phyloP scores from a whole-genome alignment of 805 yeast species.

The Henningerozyma blattae region DNA sequence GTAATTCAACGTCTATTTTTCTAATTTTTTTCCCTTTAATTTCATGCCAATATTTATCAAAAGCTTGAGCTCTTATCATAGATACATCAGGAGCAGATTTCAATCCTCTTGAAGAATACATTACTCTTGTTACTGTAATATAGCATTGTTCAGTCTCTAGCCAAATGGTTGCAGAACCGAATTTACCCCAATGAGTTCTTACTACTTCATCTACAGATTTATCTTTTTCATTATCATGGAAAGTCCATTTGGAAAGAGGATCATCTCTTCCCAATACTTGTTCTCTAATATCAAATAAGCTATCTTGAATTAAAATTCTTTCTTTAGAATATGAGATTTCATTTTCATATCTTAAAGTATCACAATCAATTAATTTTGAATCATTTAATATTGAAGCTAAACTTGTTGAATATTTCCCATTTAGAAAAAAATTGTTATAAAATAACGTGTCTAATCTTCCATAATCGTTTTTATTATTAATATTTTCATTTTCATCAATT shows the following conservation, averaged over 20 bases:
- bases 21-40: not conserved
- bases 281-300: constrained; percentile 3
- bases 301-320: constrained; percentile 1
- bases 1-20: constrained; percentile 3
- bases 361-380: constrained; percentile 1
- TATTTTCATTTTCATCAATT: too few species aligned
- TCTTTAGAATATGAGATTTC: constrained; percentile 1
- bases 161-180: constrained; percentile 45
- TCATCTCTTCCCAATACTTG: constrained; percentile 1
- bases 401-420: not conserved
- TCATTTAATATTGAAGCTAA: not conserved
- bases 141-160: constrained; percentile 39
- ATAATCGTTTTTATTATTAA: not conserved
- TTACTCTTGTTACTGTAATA: constrained; percentile 33
- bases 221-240: constrained; percentile 3
- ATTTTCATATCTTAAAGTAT: constrained; percentile 3
- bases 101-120: constrained; percentile 26
- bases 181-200: constrained; percentile 29
- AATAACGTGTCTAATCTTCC: not conserved
- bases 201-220: constrained; percentile 5
- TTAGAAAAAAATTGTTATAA: not conserved
- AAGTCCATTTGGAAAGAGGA: constrained; percentile 1
- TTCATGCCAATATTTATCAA: not conserved
- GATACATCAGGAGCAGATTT: constrained; percentile 10
- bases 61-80: not conserved